Evolutionary conservation across 768 basidiomycete genomes (phyloP).

Genomic region (Fistulinella prunicolor): DNA sequence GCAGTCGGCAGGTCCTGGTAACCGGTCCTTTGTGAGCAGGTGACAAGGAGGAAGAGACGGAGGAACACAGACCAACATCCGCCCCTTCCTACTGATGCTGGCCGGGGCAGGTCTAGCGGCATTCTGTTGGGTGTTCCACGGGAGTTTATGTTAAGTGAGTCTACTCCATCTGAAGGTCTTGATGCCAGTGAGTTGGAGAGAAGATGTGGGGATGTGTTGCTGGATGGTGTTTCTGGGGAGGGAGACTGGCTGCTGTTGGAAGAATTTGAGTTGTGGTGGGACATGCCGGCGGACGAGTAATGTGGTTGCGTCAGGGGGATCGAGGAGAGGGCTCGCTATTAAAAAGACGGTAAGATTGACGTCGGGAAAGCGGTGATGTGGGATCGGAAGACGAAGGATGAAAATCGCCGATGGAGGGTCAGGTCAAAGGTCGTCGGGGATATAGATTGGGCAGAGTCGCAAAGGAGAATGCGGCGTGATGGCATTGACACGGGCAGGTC

Average conservation of each 20-base stretch:
- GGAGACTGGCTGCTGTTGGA: constrained; percentile 51
- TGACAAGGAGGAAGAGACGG: not conserved
- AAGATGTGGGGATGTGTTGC: constrained; percentile 47
- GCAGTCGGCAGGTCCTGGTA: constrained; percentile 75
- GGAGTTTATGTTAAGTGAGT: constrained; percentile 18
- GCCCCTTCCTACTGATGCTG: constrained; percentile 59
- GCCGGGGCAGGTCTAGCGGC: constrained; percentile 50
- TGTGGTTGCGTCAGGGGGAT: constrained; percentile 22
- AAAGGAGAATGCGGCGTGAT: constrained; percentile 30
- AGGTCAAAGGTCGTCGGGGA: constrained; percentile 26
- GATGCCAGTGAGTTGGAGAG: constrained; percentile 36
- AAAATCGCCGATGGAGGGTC: constrained; percentile 28
- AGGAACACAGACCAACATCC: constrained; percentile 68
- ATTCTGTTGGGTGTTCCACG: constrained; percentile 47
- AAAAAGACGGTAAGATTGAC: constrained; percentile 24
- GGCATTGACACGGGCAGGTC: constrained; percentile 27
- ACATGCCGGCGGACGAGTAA: constrained; percentile 36
- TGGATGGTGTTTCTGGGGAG: constrained; percentile 41
- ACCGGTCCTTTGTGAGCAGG: constrained; percentile 7
- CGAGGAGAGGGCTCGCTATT: constrained; percentile 24
- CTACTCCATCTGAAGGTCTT: constrained; percentile 34
- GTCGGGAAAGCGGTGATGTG: constrained; percentile 23
- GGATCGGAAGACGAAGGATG: constrained; percentile 26
- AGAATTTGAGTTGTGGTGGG: constrained; percentile 46
- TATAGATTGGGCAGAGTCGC: constrained; percentile 27